These are phyloP conservation scores for Aspergillus tanneri DNA, from an alignment of 2,329 filamentous ascomycete genomes.

Conservation along the genomic window DNA sequence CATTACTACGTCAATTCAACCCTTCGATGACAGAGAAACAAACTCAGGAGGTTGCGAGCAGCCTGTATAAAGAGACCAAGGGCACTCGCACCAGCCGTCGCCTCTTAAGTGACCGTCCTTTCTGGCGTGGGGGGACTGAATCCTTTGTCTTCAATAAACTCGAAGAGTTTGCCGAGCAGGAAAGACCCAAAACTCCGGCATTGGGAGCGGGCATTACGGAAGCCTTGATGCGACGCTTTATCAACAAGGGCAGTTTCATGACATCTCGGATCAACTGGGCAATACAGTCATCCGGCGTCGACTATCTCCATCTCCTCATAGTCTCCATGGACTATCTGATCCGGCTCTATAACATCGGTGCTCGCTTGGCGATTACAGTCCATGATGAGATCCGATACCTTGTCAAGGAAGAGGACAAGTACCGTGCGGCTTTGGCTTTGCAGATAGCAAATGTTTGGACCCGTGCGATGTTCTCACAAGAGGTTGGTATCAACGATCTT, in stretches of 20 bases:
- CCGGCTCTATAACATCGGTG: constrained; percentile 78
- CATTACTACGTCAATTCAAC: constrained; percentile 90
- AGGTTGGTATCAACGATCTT: constrained; percentile 92
- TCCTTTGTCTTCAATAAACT: constrained; percentile 98
- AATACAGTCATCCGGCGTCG: constrained; percentile 94
- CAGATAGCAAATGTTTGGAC: constrained; percentile 97
- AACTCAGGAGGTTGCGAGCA: constrained; percentile 72
- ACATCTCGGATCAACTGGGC: constrained; percentile 99
- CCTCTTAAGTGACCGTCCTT: constrained; percentile 67
- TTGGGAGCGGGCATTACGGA: constrained; percentile 95
- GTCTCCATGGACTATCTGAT: constrained; percentile 92
- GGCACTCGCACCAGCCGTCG: constrained; percentile 80
- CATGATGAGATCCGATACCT: constrained; percentile 98
- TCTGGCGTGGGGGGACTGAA: constrained; percentile 96
- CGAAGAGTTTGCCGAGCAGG: constrained; percentile 96
- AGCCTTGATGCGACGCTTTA: constrained; percentile 82
- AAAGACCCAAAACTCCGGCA: constrained; percentile 83
- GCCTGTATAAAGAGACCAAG: constrained; percentile 85
- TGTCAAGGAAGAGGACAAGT: constrained; percentile 80
- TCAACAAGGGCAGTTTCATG: constrained; percentile 87
- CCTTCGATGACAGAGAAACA: constrained; percentile 75
- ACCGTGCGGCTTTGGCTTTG: constrained; percentile 84
- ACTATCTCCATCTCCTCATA: constrained; percentile 93
- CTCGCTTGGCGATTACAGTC: constrained; percentile 86
- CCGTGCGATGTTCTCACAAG: constrained; percentile 92